Base-by-base conservation (phyloP, 371 early-diverging fungal species). In the Mortierella sp. region DNA sequence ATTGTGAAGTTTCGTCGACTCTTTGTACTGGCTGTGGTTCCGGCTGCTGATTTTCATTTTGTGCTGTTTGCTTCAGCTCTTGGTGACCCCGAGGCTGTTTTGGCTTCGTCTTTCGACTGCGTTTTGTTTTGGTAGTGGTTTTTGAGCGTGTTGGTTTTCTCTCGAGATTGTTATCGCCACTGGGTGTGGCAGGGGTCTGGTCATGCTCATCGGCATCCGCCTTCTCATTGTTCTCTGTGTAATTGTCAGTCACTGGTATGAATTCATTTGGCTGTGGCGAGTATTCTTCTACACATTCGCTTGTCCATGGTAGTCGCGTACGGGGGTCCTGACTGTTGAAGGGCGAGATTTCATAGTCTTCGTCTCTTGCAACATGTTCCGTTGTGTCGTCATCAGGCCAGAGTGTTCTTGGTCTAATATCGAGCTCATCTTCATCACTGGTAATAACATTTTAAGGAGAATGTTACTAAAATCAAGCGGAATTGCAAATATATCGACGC, bases 351-450 rank as follows among this genome's bases (percentile, higher is more conserved):
- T 63, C 57, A 28, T 63, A 63, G 6, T 43, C n/a, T 9, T 69
- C 70, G 16, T 63, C 70, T 32, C 58, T 63, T 16, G 45, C 11
- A 13, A 50, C 55, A 21, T 62, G 50, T 13, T 53, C 33, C 4
- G 47, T 43, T 36, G 43, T 24, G 53, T 66, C 52, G 15, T 47
- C 43, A 10, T 66, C 67, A 3, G 73, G 73, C 73, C 73, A 72
- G 16, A 72, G 73, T 11, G 22, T 45, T 43, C 73, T 61, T 24
- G 73, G 73, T 10, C 43, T 24, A 21, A 66, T 72, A 48, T 62
- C 60, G 21, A 61, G 48, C 16, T 52, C 58, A 24, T 72, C 73
- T 38, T 72, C 73, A 53, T 72, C 73, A 57, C 73, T 72, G n/a
- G 7, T 10, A 38, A 40, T 36, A 21, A 22, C 16, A n/a, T 32